phyloP scores from a whole-genome alignment of 257 asterid genomes.

The Ilex asprella region DNA sequence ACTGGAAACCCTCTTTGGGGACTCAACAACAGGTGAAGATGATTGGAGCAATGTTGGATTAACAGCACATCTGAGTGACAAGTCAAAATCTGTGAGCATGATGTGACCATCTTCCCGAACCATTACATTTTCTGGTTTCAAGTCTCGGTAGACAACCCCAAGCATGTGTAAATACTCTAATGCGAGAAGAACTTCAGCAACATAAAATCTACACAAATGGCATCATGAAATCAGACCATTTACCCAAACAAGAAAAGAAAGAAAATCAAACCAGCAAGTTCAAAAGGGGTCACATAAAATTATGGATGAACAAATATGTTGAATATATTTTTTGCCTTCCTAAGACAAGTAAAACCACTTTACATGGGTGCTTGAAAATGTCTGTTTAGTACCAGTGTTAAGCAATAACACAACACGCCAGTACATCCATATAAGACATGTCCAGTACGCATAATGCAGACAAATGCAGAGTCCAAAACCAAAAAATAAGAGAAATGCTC shows the following conservation, averaged over 20 bases:
- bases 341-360: background rate
- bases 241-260: too few relatives aligned
- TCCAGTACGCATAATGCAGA: too few relatives aligned
- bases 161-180: conserved; percentile 95
- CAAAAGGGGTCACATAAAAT: too few relatives aligned
- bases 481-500: too few relatives aligned
- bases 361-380: background rate
- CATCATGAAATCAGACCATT: background rate
- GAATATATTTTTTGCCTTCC: background rate
- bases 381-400: too few relatives aligned
- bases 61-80: conserved; percentile 59
- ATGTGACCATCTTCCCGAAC: conserved; percentile 89
- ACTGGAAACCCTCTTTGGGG: conserved; percentile 42
- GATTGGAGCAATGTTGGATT: conserved; percentile 46
- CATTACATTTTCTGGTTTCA: conserved; percentile 78
- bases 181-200: conserved; percentile 80
- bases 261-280: too few relatives aligned
- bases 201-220: conserved; percentile 54
- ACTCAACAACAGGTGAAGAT: conserved; percentile 33
- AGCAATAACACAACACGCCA: too few relatives aligned
- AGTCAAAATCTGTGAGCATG: conserved; percentile 80
- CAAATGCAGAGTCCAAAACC: too few relatives aligned
- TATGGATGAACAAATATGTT: background rate
- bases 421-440: too few relatives aligned
- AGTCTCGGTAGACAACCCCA: conserved; percentile 84